Evolutionary conservation across 2,329 filamentous ascomycete species (phyloP).

Genomic region (Colletotrichum orbiculare): DNA sequence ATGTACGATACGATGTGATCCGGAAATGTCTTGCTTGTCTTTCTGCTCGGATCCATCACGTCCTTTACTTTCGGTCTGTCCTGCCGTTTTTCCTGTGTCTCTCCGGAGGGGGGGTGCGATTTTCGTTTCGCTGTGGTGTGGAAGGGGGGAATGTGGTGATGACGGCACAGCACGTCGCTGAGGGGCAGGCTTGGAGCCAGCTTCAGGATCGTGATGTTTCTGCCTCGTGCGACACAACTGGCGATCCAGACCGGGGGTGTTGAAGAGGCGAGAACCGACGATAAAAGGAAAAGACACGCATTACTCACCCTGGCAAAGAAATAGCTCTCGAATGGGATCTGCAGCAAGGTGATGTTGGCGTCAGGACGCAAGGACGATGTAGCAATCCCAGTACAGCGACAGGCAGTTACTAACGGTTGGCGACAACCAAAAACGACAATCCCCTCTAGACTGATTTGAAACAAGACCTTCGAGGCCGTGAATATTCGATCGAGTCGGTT

Average conservation of each 20-base stretch:
- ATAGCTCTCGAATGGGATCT: background rate
- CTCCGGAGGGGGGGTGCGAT: conserved; percentile 16
- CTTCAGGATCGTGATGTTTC: conserved; percentile 34
- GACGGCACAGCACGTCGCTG: conserved; percentile 37
- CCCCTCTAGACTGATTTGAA: background rate
- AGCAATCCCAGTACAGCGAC: no score
- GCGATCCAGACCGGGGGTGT: conserved; percentile 5
- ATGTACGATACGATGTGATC: conserved; percentile 6
- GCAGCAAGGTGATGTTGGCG: background rate
- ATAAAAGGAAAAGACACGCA: conserved; percentile 17
- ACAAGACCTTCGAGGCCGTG: background rate
- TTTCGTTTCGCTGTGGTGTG: conserved; percentile 12
- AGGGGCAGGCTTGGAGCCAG: conserved; percentile 32
- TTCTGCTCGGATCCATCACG: background rate
- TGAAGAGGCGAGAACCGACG: conserved; percentile 2
- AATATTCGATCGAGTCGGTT: background rate
- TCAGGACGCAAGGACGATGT: no score
- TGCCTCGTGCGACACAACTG: conserved; percentile 21
- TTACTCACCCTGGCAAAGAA: conserved; percentile 22
- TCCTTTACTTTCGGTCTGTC: background rate
- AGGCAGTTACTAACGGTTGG: no score
- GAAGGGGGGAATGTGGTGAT: conserved; percentile 35
- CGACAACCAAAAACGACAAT: no score
- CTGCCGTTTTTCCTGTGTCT: conserved; percentile 3
- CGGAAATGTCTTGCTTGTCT: conserved; percentile 8